Evolutionary conservation across 2,329 filamentous ascomycete species (phyloP), one percentile per base, ranked within the genome.

Genomic region (Trichophyton rubrum): DNA sequence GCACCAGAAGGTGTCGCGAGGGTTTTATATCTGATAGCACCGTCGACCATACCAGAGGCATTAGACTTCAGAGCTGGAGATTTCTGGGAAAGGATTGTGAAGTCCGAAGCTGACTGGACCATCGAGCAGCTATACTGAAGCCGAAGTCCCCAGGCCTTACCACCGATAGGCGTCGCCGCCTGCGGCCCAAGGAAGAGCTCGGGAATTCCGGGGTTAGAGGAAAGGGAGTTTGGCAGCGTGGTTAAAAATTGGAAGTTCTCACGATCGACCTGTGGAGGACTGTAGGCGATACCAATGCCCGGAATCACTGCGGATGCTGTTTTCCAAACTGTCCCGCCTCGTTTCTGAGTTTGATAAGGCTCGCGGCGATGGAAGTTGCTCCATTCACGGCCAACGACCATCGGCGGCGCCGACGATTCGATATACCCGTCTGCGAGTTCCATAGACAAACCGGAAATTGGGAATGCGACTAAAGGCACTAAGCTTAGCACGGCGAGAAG

Each of bases 391-490:
- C 55, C 57, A 22, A 63, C 53, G 2, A 62, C 61, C 33, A 22
- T 60, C 13, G 63, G 59, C 9, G 51, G 59, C 1, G 20, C 51
- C 13, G 63, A 56, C 3, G 59, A 35, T 24, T 35, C 41, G 38
- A 64, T 60, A 56, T 63, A 64, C 6, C 63, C 63, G 59, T 64
- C 59, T 22, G 41, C 53, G 4, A 64, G 38, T 43, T 64, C 63
- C 56, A 61, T 58, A 4, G 35, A 41, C n/a, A 64, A 56, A 61
- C 63, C 63, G 2, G 63, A 64, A 2, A 64, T 47, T 17, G 62
- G 62, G 9, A 64, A 56, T 3, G 58, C 63, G 15, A 62, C 56
- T 20, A 40, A 59, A n/a, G 53, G n/a, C 20, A 63, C 17, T n/a
- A 63, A 20, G 20, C 60, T 63, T 6, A 62, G 8, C 13, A 56